Percentiles rank a stretch among this genome's conserved stretches.
phyloP scores from a whole-genome alignment of 2,329 filamentous ascomycete species.

The Hymenoscyphus albidus region DNA sequence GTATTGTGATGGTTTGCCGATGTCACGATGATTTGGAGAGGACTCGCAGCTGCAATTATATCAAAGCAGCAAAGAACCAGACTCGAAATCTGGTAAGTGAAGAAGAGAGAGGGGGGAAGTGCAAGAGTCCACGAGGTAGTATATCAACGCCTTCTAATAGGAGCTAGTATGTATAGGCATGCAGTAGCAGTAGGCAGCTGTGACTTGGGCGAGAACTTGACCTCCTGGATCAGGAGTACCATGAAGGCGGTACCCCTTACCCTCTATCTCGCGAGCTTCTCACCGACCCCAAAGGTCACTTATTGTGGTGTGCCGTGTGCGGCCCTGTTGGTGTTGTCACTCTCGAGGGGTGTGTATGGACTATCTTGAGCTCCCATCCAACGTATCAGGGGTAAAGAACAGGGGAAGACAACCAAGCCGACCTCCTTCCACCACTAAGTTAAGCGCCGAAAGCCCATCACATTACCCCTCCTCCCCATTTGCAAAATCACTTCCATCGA shows the following conservation, averaged over 20 bases:
- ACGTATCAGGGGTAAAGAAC: not conserved
- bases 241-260: not conserved
- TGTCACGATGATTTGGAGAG: not conserved
- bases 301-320: not conserved
- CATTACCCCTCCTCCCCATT: not conserved
- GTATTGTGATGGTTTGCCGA: slow-evolving; percentile 8
- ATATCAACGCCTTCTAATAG: not conserved
- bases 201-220: not conserved
- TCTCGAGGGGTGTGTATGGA: not conserved
- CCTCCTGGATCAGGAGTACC: not conserved
- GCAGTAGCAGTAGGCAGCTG: not conserved
- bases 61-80: not conserved
- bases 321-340: not conserved
- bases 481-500: not conserved
- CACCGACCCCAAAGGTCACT: not conserved
- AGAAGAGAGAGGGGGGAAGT: not conserved
- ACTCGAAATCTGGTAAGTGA: not conserved
- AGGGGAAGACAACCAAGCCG: not conserved
- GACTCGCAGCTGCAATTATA: not conserved
- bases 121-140: not conserved
- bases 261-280: not conserved
- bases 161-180: not conserved
- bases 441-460: slow-evolving; percentile 14
- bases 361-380: slow-evolving; percentile 1
- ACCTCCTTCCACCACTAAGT: slow-evolving; percentile 2